Evolutionary conservation across 805 yeast genomes (phyloP), one percentile per base, ranked within the genome.

Genomic region (Saturnispora besseyi): DNA sequence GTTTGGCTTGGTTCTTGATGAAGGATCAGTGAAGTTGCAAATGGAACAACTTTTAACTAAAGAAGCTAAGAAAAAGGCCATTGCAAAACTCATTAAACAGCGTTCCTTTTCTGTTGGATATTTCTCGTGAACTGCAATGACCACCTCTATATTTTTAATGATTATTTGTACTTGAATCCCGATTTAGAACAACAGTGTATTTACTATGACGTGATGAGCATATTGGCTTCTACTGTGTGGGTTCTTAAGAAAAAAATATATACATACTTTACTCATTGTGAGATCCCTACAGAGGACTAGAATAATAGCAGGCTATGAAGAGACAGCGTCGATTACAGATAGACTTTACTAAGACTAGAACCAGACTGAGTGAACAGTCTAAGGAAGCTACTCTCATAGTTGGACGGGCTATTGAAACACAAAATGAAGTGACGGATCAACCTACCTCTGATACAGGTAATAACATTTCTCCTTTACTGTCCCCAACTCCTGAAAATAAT

Each of bases 351-450:
- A 53, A 55, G 41, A 59, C 65, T 13, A 50, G 64, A 46, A 59
- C 52, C 41, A 59, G 67, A 9, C 54, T 59, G 50, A 59, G 65
- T 22, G 64, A 62, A 53, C 51, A 66, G 33, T 61, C 69, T 11
- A 62, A 64, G 42, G 69, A 65, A 55, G 62, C 67, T 1, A 65
- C 65, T 32, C 51, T 65, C 49, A 52, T 63, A 24, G 68, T 65
- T 9, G 69, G 69, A n/a, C 46, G 41, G 26, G 13, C 15, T 3
- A 22, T 45, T 4, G 51, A 42, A 5, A 38, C 44, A 15, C 18
- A 36, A 36, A 15, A 36, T 36, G 40, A 36, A 11, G 10, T 18
- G 4, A 18, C 18, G 11, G 24, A 36, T 15, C 26, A 32, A 24
- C 31, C 21, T 18, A 21, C 41, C 10, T 41, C 45, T 18, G 40